A percentile compares a stretch with the other conserved stretches of the same genome.
Conservation (phyloP, 1,284 basidiomycete species). For the Trichosporon asahii region DNA sequence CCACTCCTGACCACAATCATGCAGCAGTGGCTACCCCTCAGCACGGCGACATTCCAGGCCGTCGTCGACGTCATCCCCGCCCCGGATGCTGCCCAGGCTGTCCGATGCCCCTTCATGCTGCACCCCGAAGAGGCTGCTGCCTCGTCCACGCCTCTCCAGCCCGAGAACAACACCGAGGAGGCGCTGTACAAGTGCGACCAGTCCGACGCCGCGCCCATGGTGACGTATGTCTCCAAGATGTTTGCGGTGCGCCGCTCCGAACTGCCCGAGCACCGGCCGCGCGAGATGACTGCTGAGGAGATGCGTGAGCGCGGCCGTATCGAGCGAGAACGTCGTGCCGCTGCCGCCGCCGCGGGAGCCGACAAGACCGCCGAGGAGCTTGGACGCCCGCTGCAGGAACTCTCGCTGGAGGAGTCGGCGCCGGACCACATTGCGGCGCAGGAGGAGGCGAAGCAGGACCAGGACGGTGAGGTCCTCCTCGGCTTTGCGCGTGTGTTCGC, state of each 20-base stretch:
- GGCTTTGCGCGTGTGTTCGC: slow-evolving; percentile 95
- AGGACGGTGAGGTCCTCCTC: slow-evolving; percentile 63
- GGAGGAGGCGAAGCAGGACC: slow-evolving; percentile 12
- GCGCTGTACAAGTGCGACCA: slow-evolving; percentile 74
- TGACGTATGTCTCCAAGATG: slow-evolving; percentile 97
- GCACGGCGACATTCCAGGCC: slow-evolving; percentile 86
- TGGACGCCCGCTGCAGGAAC: slow-evolving; percentile 29
- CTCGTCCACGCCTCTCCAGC: slow-evolving; percentile 48
- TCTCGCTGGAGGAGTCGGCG: slow-evolving; percentile 34
- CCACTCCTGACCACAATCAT: slow-evolving; percentile 82
- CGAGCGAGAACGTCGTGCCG: slow-evolving; percentile 59
- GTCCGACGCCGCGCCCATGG: slow-evolving; percentile 61
- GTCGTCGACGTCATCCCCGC: slow-evolving; percentile 89
- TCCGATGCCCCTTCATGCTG: slow-evolving; percentile 87
- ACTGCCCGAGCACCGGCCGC: slow-evolving; percentile 79
- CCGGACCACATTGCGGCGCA: slow-evolving; percentile 16
- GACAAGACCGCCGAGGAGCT: slow-evolving; percentile 33
- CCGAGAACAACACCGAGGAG: slow-evolving; percentile 74
- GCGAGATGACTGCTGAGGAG: slow-evolving; percentile 76
- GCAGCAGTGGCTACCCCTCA: slow-evolving; percentile 93
- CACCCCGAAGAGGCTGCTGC: slow-evolving; percentile 64
- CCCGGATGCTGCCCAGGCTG: slow-evolving; percentile 75
- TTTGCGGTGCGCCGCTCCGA: slow-evolving; percentile 80
- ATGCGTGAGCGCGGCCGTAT: slow-evolving; percentile 69
- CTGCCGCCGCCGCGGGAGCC: slow-evolving; percentile 40